phyloP scores from a whole-genome alignment of 2,329 filamentous ascomycete species.

The Aspergillus nomiae region DNA sequence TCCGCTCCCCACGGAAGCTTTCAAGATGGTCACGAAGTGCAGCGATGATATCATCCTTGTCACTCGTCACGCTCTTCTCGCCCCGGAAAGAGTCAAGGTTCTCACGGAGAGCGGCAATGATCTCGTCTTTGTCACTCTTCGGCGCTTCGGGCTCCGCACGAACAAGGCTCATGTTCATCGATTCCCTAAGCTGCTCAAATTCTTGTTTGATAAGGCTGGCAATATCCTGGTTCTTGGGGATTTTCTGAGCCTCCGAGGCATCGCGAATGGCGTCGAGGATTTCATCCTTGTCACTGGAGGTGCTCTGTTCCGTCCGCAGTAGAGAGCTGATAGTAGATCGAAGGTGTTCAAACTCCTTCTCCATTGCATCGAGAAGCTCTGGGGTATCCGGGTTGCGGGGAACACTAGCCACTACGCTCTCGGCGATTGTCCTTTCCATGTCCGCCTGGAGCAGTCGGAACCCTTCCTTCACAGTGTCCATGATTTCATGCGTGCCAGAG shows the following conservation, averaged over 20 bases:
- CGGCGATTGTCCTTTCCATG: conserved; percentile 55
- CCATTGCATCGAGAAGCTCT: conserved; percentile 72
- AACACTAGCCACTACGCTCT: conserved; percentile 38
- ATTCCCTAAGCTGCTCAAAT: conserved; percentile 61
- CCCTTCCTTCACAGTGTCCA: conserved; percentile 67
- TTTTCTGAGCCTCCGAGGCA: conserved; percentile 39
- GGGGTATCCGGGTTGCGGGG: conserved; percentile 59
- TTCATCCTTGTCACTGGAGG: conserved; percentile 58
- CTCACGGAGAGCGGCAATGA: conserved; percentile 58
- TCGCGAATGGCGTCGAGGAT: conserved; percentile 63
- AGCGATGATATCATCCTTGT: conserved; percentile 68
- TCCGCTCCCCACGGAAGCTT: conserved; percentile 20
- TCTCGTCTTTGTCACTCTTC: conserved; percentile 61
- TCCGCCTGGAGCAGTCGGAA: conserved; percentile 64
- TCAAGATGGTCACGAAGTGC: conserved; percentile 58
- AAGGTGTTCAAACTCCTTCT: conserved; percentile 79
- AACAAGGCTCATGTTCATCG: conserved; percentile 33
- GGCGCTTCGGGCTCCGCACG: conserved; percentile 39
- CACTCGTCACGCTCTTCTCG: conserved; percentile 35
- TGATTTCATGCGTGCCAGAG: conserved; percentile 74
- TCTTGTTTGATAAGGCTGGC: conserved; percentile 58
- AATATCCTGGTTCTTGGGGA: conserved; percentile 24
- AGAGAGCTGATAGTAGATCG: conserved; percentile 74
- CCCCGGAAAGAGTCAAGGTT: conserved; percentile 48
- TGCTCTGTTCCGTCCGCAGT: conserved; percentile 62